A percentile compares a stretch with the other conserved stretches of the same genome.
phyloP scores from a whole-genome alignment of 768 basidiomycete species.

The Kwoniella heveanensis region DNA sequence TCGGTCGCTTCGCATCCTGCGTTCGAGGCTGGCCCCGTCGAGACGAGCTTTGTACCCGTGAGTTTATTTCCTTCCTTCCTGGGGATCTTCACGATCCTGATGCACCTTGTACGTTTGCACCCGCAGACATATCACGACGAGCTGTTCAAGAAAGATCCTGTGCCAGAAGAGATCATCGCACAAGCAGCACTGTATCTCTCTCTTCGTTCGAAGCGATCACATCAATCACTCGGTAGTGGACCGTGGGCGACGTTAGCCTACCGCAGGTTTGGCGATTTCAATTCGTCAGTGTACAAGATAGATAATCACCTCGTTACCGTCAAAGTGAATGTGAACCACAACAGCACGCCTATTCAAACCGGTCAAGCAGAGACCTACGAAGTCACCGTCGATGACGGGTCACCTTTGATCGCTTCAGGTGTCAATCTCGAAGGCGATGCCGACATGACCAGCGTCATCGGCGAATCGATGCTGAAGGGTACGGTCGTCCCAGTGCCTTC shows the following conservation, averaged over 20 bases:
- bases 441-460: slow-evolving; percentile 9
- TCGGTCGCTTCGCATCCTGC: slow-evolving; percentile 73
- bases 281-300: slow-evolving; percentile 59
- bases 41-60: slow-evolving; percentile 89
- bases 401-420: slow-evolving; percentile 21
- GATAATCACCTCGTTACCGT: slow-evolving; percentile 63
- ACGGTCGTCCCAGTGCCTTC: slow-evolving; percentile 69
- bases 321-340: slow-evolving; percentile 58
- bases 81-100: too few relatives aligned
- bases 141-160: slow-evolving; percentile 71
- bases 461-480: slow-evolving; percentile 55
- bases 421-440: slow-evolving; percentile 4
- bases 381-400: slow-evolving; percentile 7
- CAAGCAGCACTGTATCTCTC: slow-evolving; percentile 75
- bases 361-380: neutral
- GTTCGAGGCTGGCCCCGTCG: slow-evolving; percentile 77
- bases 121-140: slow-evolving; percentile 80
- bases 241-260: slow-evolving; percentile 74
- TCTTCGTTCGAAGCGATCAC: slow-evolving; percentile 2
- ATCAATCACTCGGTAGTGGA: slow-evolving; percentile 22
- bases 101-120: too few relatives aligned
- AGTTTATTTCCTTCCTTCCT: too few relatives aligned
- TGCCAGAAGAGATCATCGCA: slow-evolving; percentile 68
- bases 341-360: too few relatives aligned
- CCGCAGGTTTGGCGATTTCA: slow-evolving; percentile 76